These are phyloP conservation scores for Sonneratia alba DNA, from an alignment of 345 rosid species.

Conservation along the genomic window DNA sequence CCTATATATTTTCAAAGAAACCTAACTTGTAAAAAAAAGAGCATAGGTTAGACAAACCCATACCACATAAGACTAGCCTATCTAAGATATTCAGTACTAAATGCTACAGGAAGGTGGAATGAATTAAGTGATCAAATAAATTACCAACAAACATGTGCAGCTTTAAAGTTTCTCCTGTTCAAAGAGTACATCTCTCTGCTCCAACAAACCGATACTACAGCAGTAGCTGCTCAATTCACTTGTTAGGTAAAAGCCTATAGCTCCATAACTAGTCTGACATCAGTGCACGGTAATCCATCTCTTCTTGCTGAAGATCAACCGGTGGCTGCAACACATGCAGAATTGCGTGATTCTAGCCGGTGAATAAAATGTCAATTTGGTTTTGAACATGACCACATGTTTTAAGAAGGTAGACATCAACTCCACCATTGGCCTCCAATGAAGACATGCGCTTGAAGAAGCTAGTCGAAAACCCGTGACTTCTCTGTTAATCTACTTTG, in stretches of 20 bases:
- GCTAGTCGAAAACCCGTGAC: not conserved
- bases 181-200: too few species aligned
- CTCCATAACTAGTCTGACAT: not conserved
- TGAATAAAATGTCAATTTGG: not conserved
- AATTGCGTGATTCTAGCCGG: not conserved
- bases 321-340: not conserved
- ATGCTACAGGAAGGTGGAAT: too few species aligned
- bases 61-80: too few species aligned
- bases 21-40: too few species aligned
- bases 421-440: not conserved
- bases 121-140: too few species aligned
- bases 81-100: too few species aligned
- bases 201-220: too few species aligned
- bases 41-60: too few species aligned
- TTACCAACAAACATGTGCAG: too few species aligned
- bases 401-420: not conserved
- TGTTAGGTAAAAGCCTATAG: not conserved
- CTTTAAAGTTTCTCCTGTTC: too few species aligned
- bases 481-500: slow-evolving; percentile 17
- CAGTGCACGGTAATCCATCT: not conserved
- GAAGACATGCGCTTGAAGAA: not conserved
- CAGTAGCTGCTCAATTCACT: too few species aligned
- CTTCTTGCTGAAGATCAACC: not conserved
- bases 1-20: too few species aligned
- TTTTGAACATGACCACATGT: not conserved